Conservation (phyloP, 2,329 filamentous ascomycete genomes). For the Colletotrichum sp. region DNA sequence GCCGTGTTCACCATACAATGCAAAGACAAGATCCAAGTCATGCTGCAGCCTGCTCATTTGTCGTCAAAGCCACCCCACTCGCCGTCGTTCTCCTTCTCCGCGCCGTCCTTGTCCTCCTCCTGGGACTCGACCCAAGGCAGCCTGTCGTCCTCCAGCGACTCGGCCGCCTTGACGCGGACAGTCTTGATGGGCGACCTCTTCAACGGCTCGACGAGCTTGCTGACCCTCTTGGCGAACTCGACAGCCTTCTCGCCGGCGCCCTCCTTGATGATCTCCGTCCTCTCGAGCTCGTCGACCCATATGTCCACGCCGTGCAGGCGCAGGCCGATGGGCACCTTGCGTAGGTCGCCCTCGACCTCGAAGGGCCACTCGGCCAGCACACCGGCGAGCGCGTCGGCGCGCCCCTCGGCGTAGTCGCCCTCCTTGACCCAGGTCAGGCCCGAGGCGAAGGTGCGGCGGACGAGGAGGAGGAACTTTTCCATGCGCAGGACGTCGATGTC, state of each 20-base stretch:
- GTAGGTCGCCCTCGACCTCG: slow-evolving; percentile 41
- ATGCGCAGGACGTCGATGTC: slow-evolving; percentile 77
- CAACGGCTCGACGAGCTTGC: slow-evolving; percentile 61
- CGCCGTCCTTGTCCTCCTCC: slow-evolving; percentile 34
- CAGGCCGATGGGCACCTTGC: slow-evolving; percentile 79
- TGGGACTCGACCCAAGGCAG: slow-evolving; percentile 65
- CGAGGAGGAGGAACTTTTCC: slow-evolving; percentile 91
- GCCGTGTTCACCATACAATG: slow-evolving; percentile 18
- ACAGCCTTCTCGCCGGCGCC: slow-evolving; percentile 39
- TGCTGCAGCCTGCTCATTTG: background rate
- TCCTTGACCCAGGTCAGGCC: slow-evolving; percentile 59
- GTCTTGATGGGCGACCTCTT: slow-evolving; percentile 69
- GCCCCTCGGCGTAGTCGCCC: slow-evolving; percentile 32
- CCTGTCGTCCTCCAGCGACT: slow-evolving; percentile 76
- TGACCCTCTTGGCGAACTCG: slow-evolving; percentile 57
- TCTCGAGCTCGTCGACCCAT: slow-evolving; percentile 89
- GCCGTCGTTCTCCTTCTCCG: slow-evolving; percentile 38
- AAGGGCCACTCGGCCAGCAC: slow-evolving; percentile 45
- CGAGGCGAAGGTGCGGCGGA: slow-evolving; percentile 78
- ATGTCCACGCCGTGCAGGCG: slow-evolving; percentile 88
- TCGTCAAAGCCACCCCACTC: slow-evolving; percentile 23
- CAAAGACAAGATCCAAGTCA: background rate
- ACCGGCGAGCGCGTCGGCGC: slow-evolving; percentile 33
- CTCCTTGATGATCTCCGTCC: slow-evolving; percentile 59
- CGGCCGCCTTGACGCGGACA: slow-evolving; percentile 71